Evolutionary conservation across 2,329 filamentous ascomycete species (phyloP), one percentile per base, ranked within the genome.

Genomic region (Clonostachys solani): DNA sequence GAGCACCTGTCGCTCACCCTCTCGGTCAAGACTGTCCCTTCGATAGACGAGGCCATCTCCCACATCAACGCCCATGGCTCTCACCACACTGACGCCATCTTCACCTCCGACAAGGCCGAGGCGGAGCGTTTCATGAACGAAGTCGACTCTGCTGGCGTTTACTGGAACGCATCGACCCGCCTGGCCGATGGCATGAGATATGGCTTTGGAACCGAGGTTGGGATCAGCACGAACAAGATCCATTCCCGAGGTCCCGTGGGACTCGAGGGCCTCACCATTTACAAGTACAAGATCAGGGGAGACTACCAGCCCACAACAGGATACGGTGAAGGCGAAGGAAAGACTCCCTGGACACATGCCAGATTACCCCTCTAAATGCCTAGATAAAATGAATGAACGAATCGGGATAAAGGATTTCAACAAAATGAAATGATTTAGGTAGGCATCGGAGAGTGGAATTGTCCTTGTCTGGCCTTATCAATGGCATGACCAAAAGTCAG

Each of bases 171-270:
- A 8, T 95, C 89, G 19, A 96, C 90, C 9, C 82, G 94, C 44
- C 92, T 99, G 71, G 91, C 92, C 6, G 94, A 99, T 65, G 94
- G 94, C 8, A 96, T 95, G 87, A 80, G 94, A 40, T 97, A 95
- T 64, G 94, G 94, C 8, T 99, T 99, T 68, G 94, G 94, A 43
- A 97, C 94, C 0, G 94, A 99, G 70, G 94, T 99, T 19, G 94
- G 94, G 47, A 97, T 99, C 68, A 95, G 89, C 71, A 99, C 94
- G 44, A 99, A 96, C 75, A 99, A 97, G 75, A 96, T 99, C 53
- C 94, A 99, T 64, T 88, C 89, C 2, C 77, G 94, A 44, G 94
- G 94, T 1, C 94, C 94, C 0, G 94, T 99, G 6, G 94, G 94
- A 2, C 72, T 99, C 45, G 94, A 97, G 61, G 94, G 94, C 1